Percentiles rank a stretch among this genome's conserved stretches.
These are phyloP conservation scores for Solanum hybrid DNA, from an alignment of 305 asterid genomes.

Conservation along the genomic window DNA sequence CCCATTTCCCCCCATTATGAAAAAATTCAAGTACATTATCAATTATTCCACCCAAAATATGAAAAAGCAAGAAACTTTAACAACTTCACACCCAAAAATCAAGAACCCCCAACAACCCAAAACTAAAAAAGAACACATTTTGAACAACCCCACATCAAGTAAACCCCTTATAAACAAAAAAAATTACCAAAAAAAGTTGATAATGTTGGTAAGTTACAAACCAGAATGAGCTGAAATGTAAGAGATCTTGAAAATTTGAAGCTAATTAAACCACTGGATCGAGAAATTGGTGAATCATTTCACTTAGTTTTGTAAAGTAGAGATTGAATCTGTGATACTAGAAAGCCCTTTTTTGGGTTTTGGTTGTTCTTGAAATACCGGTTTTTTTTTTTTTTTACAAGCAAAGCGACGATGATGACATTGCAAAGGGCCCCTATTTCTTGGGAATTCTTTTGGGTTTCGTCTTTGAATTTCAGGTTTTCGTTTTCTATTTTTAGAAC, in stretches of 20 bases:
- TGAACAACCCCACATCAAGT: not conserved
- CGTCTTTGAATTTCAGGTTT: not conserved
- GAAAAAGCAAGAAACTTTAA: not conserved
- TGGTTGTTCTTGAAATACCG: not conserved
- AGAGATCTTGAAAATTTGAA: not conserved
- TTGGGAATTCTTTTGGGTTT: not conserved
- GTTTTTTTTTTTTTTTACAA: slow-evolving; percentile 12
- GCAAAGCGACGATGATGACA: slow-evolving; percentile 24
- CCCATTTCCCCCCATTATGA: not conserved
- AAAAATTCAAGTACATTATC: not conserved
- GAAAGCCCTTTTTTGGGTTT: slow-evolving; percentile 3
- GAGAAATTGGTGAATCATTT: not conserved
- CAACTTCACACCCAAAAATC: not conserved
- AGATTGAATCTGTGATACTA: not conserved
- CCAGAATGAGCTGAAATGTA: slow-evolving; percentile 3
- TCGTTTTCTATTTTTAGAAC: not conserved
- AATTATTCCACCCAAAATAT: not conserved
- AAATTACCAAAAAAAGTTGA: not conserved
- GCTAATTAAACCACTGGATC: not conserved
- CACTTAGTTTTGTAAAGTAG: not conserved
- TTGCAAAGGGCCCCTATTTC: not conserved
- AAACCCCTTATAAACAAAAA: not conserved
- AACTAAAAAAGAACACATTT: not conserved
- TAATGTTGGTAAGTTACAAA: not conserved
- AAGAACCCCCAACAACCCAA: not conserved